Percentiles rank a stretch among this genome's conserved stretches.
These are phyloP conservation scores for Aspergillaceae sp. DNA, from an alignment of 2,329 filamentous ascomycete species.

Conservation along the genomic window DNA sequence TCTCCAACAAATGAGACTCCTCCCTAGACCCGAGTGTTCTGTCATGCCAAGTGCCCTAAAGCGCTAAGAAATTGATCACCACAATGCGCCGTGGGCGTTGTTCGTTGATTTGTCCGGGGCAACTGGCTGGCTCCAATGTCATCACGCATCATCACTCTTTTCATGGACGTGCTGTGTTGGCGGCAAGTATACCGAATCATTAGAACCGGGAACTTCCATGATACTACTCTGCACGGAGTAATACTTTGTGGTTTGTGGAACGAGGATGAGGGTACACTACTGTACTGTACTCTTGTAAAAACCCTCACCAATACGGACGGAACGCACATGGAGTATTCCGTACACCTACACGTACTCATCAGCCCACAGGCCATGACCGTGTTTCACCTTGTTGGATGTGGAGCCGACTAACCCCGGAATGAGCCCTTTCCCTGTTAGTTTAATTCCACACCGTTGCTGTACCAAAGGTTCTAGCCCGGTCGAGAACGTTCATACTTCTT, in stretches of 20 bases:
- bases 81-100: not conserved
- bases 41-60: not conserved
- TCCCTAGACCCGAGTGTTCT: too few relatives aligned
- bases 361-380: conserved; percentile 7
- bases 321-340: too few relatives aligned
- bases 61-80: not conserved
- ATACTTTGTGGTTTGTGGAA: too few relatives aligned
- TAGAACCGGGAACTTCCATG: not conserved
- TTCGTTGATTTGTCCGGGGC: not conserved
- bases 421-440: too few relatives aligned
- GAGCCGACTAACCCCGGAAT: conserved; percentile 1
- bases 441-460: too few relatives aligned
- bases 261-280: too few relatives aligned
- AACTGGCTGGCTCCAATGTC: not conserved
- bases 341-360: not conserved
- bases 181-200: not conserved
- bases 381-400: conserved; percentile 9
- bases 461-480: conserved; percentile 1
- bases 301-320: too few relatives aligned
- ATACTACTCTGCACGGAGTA: not conserved
- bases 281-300: too few relatives aligned
- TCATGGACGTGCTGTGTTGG: not conserved
- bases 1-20: too few relatives aligned
- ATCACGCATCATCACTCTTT: not conserved
- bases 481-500: conserved; percentile 3